Percentiles rank a stretch among this genome's conserved stretches.
phyloP scores from a whole-genome alignment of 306 rosid species.

The Elaeagnus macrophylla region DNA sequence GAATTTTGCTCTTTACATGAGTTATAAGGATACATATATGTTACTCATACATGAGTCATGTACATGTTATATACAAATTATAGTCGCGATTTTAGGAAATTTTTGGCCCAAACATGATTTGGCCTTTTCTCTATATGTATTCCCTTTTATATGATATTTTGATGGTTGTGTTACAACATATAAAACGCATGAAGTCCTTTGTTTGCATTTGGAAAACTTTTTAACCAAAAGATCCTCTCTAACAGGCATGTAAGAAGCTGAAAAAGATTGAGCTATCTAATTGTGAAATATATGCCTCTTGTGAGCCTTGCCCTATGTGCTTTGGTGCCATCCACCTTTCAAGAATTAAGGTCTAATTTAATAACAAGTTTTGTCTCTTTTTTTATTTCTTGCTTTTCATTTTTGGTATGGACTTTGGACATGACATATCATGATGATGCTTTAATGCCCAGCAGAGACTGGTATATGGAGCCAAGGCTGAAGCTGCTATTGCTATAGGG shows the following conservation, averaged over 20 bases:
- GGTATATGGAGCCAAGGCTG: constrained; percentile 71
- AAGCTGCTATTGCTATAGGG: constrained; percentile 60
- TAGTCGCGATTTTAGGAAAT: no score
- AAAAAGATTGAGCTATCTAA: constrained; percentile 50
- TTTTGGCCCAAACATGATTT: no score
- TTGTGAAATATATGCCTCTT: constrained; percentile 73
- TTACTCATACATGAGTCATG: no score
- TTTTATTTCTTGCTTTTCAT: not conserved
- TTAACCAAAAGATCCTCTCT: not conserved
- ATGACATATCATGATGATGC: not conserved
- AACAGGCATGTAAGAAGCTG: constrained; percentile 60
- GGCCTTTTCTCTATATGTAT: no score
- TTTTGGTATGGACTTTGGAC: not conserved
- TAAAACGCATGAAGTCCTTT: no score
- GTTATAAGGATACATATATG: no score
- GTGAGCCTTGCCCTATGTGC: constrained; percentile 89
- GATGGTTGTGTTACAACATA: no score
- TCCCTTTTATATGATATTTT: no score
- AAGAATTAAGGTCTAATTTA: constrained; percentile 45
- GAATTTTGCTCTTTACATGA: no score
- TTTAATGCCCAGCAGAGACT: constrained; percentile 39
- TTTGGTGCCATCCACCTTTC: constrained; percentile 75
- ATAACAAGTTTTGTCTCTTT: not conserved
- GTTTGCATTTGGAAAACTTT: no score
- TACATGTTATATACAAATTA: no score